Evolutionary conservation across 1,284 basidiomycete genomes (phyloP).

Genomic region (Ceratobasidium theobromae): DNA sequence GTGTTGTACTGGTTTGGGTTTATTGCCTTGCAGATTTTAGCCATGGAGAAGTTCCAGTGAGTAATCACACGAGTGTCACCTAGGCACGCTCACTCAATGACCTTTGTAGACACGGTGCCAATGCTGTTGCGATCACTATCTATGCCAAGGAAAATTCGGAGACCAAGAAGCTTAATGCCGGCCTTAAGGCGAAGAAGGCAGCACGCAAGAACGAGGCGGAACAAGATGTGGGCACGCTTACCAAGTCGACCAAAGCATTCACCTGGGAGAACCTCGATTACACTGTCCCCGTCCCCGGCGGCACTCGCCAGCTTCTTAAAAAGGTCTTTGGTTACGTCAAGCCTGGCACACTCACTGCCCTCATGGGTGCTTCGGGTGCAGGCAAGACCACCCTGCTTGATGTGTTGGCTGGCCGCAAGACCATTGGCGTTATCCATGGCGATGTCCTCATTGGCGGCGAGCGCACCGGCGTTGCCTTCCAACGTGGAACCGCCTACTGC

Average conservation of each 20-base stretch:
- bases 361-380: slow-evolving; percentile 59
- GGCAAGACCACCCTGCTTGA: slow-evolving; percentile 55
- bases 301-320: slow-evolving; percentile 50
- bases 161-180: slow-evolving; percentile 62
- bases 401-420: slow-evolving; percentile 54
- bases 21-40: slow-evolving; percentile 51
- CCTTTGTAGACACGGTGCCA: slow-evolving; percentile 55
- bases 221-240: background rate
- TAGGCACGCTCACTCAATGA: slow-evolving; percentile 55
- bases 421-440: slow-evolving; percentile 50
- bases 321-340: slow-evolving; percentile 56
- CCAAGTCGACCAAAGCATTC: slow-evolving; percentile 41
- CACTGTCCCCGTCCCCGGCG: slow-evolving; percentile 52
- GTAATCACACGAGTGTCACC: slow-evolving; percentile 44
- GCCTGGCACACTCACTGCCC: slow-evolving; percentile 54
- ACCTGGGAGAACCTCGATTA: slow-evolving; percentile 50
- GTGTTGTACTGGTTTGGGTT: slow-evolving; percentile 54
- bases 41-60: slow-evolving; percentile 46
- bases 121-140: slow-evolving; percentile 55
- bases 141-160: slow-evolving; percentile 70
- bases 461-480: slow-evolving; percentile 49
- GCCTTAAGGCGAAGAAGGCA: slow-evolving; percentile 56
- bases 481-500: slow-evolving; percentile 55
- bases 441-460: slow-evolving; percentile 55
- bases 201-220: background rate